Evolutionary conservation across 768 basidiomycete species (phyloP).

Genomic region (Psilocybe cubensis): DNA sequence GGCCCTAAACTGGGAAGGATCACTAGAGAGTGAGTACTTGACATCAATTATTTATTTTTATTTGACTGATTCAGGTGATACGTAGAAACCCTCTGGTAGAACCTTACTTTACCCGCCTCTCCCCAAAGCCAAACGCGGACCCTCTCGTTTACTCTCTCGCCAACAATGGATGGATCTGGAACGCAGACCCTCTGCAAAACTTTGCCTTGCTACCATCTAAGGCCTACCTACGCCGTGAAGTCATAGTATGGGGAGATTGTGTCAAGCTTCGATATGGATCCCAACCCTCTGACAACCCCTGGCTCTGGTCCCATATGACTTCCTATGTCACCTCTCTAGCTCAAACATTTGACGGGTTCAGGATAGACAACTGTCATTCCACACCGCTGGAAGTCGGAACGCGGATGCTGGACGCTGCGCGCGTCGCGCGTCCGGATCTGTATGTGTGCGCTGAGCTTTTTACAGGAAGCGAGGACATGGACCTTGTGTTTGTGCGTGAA

Average conservation of each 20-base stretch:
- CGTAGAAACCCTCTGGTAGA: slow-evolving; percentile 84
- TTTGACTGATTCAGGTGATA: neutral
- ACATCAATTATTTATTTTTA: neutral
- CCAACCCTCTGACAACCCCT: slow-evolving; percentile 81
- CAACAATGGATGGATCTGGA: slow-evolving; percentile 99
- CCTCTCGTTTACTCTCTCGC: slow-evolving; percentile 79
- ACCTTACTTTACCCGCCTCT: slow-evolving; percentile 88
- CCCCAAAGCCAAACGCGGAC: slow-evolving; percentile 42
- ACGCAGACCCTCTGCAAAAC: slow-evolving; percentile 91
- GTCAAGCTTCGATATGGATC: slow-evolving; percentile 96
- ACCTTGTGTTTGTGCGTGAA: slow-evolving; percentile 87
- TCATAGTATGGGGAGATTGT: slow-evolving; percentile 98
- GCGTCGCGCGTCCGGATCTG: slow-evolving; percentile 87
- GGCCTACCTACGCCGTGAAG: slow-evolving; percentile 93
- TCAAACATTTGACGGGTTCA: slow-evolving; percentile 88
- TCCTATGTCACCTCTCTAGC: slow-evolving; percentile 84
- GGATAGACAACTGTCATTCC: slow-evolving; percentile 98
- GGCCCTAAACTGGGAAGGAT: slow-evolving; percentile 89
- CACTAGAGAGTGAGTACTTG: slow-evolving; percentile 60
- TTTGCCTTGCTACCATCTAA: slow-evolving; percentile 93
- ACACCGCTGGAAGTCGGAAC: slow-evolving; percentile 97
- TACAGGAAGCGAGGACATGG: slow-evolving; percentile 94
- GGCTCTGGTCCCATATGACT: slow-evolving; percentile 93
- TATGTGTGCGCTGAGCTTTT: slow-evolving; percentile 98
- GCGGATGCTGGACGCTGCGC: slow-evolving; percentile 89